Conservation (phyloP, 495 filamentous ascomycete species). For the Aspergillus taichungensis region DNA sequence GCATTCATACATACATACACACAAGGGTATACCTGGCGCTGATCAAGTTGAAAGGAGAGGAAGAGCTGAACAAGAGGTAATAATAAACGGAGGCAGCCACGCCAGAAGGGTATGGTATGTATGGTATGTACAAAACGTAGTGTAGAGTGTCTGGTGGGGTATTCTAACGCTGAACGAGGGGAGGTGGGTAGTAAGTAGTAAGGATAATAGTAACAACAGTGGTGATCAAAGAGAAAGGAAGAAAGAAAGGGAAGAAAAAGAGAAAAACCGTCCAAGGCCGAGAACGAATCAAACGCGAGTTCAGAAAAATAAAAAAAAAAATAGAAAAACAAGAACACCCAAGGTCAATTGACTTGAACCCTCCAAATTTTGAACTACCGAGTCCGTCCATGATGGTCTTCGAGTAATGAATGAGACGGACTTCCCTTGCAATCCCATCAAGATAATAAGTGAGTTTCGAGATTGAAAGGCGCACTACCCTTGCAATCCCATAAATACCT, state of each 20-base stretch:
- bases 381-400: too few species aligned
- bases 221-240: constrained; percentile 1
- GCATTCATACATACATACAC: too few species aligned
- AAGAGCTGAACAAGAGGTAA: not conserved
- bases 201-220: constrained; percentile 3
- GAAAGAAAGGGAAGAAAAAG: constrained; percentile 1
- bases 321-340: not conserved
- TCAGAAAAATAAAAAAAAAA: too few species aligned
- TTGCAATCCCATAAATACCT: constrained; percentile 56
- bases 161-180: constrained; percentile 1
- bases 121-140: constrained; percentile 13
- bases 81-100: not conserved
- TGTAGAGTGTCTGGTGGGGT: not conserved
- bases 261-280: not conserved
- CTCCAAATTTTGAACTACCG: too few species aligned
- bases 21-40: constrained; percentile 18
- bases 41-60: constrained; percentile 3
- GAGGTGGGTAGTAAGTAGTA: not conserved
- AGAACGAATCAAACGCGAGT: constrained; percentile 4
- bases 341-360: not conserved
- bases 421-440: constrained; percentile 33
- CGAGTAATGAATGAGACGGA: not conserved
- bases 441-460: too few species aligned
- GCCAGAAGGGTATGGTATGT: too few species aligned
- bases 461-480: constrained; percentile 7